Evolutionary conservation across 1,284 basidiomycete species (phyloP).

Genomic region (Xerocomus amazonicus): DNA sequence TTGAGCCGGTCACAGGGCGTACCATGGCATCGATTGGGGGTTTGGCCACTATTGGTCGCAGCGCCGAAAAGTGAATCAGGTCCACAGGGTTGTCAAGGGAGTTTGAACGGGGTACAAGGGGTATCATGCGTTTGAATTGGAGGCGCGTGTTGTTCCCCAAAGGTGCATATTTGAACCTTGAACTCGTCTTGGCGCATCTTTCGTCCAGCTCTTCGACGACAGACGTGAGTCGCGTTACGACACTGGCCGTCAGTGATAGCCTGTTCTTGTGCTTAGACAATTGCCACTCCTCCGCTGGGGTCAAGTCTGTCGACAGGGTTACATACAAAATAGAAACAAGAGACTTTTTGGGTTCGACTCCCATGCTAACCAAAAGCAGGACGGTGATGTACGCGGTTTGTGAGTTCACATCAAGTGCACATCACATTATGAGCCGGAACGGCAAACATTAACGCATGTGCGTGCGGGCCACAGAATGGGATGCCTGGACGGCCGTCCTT

Average conservation of each 20-base stretch:
- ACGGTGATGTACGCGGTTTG: background rate
- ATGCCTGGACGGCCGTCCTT: too few species aligned
- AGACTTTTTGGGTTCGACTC: background rate
- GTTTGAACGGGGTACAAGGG: background rate
- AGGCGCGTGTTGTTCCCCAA: background rate
- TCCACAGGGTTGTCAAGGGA: background rate
- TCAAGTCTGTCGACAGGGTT: background rate
- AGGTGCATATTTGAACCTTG: background rate
- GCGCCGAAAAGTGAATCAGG: background rate
- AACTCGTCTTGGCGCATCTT: background rate
- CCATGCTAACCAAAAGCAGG: background rate
- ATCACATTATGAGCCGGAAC: too few species aligned
- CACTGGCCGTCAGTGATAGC: too few species aligned
- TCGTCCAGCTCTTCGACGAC: background rate
- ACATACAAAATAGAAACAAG: background rate
- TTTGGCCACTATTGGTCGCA: background rate
- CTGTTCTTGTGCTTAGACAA: too few species aligned
- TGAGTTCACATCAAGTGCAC: too few species aligned
- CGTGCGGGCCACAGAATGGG: too few species aligned
- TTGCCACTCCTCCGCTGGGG: too few species aligned
- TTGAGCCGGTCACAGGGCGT: background rate
- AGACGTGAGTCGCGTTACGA: too few species aligned
- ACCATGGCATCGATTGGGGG: background rate
- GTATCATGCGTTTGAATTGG: background rate
- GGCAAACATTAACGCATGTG: too few species aligned